These are phyloP conservation scores for Talaromyces sp. DNA, from an alignment of 2,329 filamentous ascomycete species.

Conservation along the genomic window DNA sequence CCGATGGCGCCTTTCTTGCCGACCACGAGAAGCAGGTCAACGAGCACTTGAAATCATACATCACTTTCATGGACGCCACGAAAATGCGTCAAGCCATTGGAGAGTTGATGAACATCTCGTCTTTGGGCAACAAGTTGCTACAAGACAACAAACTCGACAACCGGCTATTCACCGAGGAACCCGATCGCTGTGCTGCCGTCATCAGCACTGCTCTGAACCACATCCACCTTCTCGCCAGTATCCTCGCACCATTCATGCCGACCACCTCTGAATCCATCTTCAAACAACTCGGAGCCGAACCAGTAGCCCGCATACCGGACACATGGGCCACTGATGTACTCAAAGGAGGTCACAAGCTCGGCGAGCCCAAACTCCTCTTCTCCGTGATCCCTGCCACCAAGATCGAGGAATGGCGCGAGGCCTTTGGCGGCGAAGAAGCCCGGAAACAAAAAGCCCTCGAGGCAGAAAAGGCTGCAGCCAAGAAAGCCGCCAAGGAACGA, in stretches of 20 bases:
- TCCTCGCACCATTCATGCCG: slow-evolving; percentile 81
- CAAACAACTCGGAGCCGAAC: slow-evolving; percentile 61
- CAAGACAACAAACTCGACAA: slow-evolving; percentile 60
- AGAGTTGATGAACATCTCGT: slow-evolving; percentile 52
- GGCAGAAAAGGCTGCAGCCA: slow-evolving; percentile 39
- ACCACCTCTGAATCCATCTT: slow-evolving; percentile 70
- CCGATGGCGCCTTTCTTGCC: slow-evolving; percentile 29
- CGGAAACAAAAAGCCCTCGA: slow-evolving; percentile 63
- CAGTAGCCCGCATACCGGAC: slow-evolving; percentile 55
- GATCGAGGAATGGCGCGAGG: slow-evolving; percentile 73
- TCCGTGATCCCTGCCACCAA: slow-evolving; percentile 76
- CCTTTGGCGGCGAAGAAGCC: slow-evolving; percentile 64
- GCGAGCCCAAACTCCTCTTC: slow-evolving; percentile 74
- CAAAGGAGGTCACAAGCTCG: slow-evolving; percentile 71
- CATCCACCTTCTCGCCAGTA: slow-evolving; percentile 70
- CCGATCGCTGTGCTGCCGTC: slow-evolving; percentile 54
- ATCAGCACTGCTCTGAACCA: slow-evolving; percentile 79
- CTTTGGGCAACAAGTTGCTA: slow-evolving; percentile 54
- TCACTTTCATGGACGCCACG: slow-evolving; percentile 53
- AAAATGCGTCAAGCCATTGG: slow-evolving; percentile 53
- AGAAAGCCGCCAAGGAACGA: slow-evolving; percentile 37
- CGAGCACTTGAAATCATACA: slow-evolving; percentile 49
- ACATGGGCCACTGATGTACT: slow-evolving; percentile 57
- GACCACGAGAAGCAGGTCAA: slow-evolving; percentile 45
- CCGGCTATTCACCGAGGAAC: slow-evolving; percentile 53